A percentile compares a stretch with the other conserved stretches of the same genome.
These are phyloP conservation scores for Hordeum vulgare DNA, from an alignment of 176 grass and related monocot species.

Conservation along the genomic window DNA sequence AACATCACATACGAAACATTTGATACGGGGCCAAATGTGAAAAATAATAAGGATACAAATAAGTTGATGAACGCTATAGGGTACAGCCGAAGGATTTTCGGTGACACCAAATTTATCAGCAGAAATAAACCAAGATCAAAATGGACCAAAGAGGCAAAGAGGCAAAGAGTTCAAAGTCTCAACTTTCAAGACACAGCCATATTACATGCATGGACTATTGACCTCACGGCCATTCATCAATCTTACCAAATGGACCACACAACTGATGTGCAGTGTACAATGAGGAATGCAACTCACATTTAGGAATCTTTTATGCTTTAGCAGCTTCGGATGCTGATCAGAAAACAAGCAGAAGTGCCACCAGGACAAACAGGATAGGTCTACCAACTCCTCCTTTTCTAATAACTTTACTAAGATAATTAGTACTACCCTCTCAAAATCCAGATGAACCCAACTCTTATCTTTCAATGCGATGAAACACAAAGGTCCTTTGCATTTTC, in stretches of 20 bases:
- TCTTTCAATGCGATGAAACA: too few relatives aligned
- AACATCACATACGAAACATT: background rate
- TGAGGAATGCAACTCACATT: background rate
- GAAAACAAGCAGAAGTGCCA: background rate
- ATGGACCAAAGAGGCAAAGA: background rate
- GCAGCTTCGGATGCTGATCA: background rate
- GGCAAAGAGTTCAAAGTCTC: background rate
- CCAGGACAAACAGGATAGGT: conserved; percentile 2
- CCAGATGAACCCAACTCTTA: background rate
- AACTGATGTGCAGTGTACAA: background rate
- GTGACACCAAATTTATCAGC: background rate
- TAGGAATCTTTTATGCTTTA: background rate
- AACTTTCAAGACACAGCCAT: background rate
- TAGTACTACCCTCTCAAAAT: background rate
- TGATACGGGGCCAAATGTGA: background rate
- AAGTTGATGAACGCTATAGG: background rate
- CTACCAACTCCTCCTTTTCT: background rate
- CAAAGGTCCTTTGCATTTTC: too few relatives aligned
- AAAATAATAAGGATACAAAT: background rate
- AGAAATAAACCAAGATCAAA: background rate
- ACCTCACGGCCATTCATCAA: background rate
- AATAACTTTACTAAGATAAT: background rate
- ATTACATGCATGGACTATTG: background rate
- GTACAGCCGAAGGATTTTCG: background rate
- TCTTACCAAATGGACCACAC: conserved; percentile 11